phyloP scores from a whole-genome alignment of 495 filamentous ascomycete genomes.

The Penicillium goetzii region DNA sequence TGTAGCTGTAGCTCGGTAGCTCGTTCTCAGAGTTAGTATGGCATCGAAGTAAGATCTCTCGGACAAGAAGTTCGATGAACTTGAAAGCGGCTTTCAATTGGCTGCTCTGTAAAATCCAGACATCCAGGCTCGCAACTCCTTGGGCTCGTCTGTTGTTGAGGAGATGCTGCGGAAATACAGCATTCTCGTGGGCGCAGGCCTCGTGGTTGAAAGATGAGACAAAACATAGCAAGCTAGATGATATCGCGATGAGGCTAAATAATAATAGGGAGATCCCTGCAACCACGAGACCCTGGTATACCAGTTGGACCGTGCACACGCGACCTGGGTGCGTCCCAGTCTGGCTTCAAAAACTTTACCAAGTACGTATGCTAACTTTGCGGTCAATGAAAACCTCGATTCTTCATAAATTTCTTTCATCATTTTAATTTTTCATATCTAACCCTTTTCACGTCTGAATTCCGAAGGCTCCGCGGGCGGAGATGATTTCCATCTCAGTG shows the following conservation, averaged over 20 bases:
- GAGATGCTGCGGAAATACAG: not conserved
- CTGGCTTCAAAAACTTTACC: not conserved
- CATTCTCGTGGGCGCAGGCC: not conserved
- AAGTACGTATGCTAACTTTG: not conserved
- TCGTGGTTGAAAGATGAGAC: not conserved
- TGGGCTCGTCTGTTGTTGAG: not conserved
- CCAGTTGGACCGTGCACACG: conserved; percentile 5
- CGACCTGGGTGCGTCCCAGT: not conserved
- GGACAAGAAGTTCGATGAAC: too few species aligned
- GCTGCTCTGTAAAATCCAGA: not conserved
- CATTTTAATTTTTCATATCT: not conserved
- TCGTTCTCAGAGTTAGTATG: not conserved
- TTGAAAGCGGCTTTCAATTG: not conserved
- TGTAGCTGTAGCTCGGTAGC: not conserved
- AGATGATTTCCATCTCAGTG: conserved; percentile 11
- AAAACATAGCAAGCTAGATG: not conserved
- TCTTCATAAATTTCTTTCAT: not conserved
- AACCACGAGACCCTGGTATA: not conserved
- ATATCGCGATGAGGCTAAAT: not conserved
- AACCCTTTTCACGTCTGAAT: not conserved
- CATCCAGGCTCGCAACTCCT: not conserved
- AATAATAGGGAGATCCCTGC: not conserved
- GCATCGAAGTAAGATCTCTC: not conserved
- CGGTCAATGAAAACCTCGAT: not conserved
- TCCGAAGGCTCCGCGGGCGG: conserved; percentile 14